Evolutionary conservation across 768 basidiomycete genomes (phyloP).

Genomic region (Amanita polypyramis): DNA sequence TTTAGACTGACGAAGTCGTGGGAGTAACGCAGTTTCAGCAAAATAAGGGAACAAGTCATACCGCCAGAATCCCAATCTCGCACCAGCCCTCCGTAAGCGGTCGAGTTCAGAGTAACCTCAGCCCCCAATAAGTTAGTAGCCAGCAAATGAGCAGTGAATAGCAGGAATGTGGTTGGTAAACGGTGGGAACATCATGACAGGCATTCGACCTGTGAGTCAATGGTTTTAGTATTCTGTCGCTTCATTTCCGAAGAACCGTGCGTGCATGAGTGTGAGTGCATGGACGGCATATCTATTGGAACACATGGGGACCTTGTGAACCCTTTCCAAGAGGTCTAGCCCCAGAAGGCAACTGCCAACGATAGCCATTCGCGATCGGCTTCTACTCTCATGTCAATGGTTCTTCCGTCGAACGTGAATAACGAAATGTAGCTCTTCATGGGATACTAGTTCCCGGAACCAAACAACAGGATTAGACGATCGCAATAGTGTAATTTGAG

Average conservation of each 20-base stretch:
- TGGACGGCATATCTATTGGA: no score
- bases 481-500: no score
- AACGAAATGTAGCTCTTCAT: no score
- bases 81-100: constrained; percentile 46
- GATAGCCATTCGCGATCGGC: no score
- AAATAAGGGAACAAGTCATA: constrained; percentile 21
- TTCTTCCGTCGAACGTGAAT: no score
- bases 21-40: not conserved
- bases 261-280: not conserved
- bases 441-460: no score
- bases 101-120: constrained; percentile 34
- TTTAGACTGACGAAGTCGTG: constrained; percentile 27
- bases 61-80: constrained; percentile 60
- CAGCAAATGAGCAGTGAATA: constrained; percentile 46
- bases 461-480: no score
- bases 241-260: not conserved
- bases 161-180: constrained; percentile 45
- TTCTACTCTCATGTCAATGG: no score
- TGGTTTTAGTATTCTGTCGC: not conserved
- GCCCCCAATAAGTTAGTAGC: constrained; percentile 36
- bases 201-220: not conserved
- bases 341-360: no score
- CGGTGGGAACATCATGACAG: constrained; percentile 16
- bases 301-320: no score
- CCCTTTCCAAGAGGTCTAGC: no score